Evolutionary conservation across 2,329 filamentous ascomycete species (phyloP), one percentile per base, ranked within the genome.

Genomic region (Metarhizium album): DNA sequence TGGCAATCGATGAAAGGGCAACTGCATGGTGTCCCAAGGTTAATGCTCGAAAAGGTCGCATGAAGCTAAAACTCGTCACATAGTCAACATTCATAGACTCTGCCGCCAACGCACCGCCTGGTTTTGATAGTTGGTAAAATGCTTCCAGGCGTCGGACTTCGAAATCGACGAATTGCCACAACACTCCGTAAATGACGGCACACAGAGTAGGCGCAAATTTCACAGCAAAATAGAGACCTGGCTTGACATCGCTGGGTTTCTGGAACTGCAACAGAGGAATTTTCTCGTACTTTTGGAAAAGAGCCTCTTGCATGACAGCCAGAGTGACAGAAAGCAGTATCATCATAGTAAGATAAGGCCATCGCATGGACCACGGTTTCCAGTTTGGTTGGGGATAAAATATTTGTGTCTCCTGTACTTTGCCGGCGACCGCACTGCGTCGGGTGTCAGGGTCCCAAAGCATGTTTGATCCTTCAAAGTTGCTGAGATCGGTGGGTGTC

Each of bases 31-130:
- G 85, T 43, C 73, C 74, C 55, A 79, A 75, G 53, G 71, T 71
- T 2, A 87, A 59, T 1, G 84, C 84, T 45, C 76, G 72, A 4
- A 87, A 64, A 0, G 85, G 85, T 2, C 83, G 74, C 38, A 84
- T 65, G 59, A 86, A 80, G 58, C 76, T 82, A 67, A 84, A 78
- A 57, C 80, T 76, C 4, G 84, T 87, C 43, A 86, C 74, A 53
- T 89, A 89, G 63, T 87, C 83, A 54, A 86, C 83, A 55, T 87
- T 88, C 59, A 89, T 76, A 0, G 82, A 86, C 60, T 81, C 77
- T 38, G 76, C 76, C 0, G 82, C 82, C 20, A 82, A 65, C 1
- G 82, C 80, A 14, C 82, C 82, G 3, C 72, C 73, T 3, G 74
- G 69, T 54, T 74, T 79, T 3, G 80, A 83, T 47, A 86, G 69